These are phyloP conservation scores for Scytalidium sp. DNA, from an alignment of 2,329 filamentous ascomycete genomes.

Conservation along the genomic window DNA sequence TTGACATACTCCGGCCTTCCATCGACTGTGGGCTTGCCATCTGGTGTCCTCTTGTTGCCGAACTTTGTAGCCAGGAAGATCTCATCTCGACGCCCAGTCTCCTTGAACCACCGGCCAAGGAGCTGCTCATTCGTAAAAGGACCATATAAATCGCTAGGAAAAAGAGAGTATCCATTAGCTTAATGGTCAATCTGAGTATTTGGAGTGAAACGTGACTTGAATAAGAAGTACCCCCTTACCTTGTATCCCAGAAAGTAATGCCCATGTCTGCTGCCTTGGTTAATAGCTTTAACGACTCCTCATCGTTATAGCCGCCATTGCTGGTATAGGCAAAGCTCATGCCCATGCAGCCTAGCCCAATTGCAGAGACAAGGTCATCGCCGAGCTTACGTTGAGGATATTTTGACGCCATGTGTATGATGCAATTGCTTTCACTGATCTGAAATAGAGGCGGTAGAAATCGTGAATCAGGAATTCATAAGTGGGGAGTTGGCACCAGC, in stretches of 20 bases:
- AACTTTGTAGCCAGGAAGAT: constrained; percentile 14
- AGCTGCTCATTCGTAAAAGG: constrained; percentile 8
- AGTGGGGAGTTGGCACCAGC: background rate
- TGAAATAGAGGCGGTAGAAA: background rate
- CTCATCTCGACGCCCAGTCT: constrained; percentile 9
- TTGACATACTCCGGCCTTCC: constrained; percentile 34
- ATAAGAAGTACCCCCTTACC: background rate
- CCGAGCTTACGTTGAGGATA: constrained; percentile 39
- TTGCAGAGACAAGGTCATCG: constrained; percentile 28
- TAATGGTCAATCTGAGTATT: background rate
- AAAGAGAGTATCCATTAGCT: background rate
- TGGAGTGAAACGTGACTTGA: background rate
- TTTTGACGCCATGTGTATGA: background rate
- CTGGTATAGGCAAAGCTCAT: constrained; percentile 32
- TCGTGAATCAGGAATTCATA: background rate
- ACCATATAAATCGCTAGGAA: constrained; percentile 3
- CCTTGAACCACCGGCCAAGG: constrained; percentile 9
- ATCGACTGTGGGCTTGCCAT: constrained; percentile 3
- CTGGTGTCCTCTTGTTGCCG: constrained; percentile 6
- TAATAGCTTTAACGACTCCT: constrained; percentile 5
- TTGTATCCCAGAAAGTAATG: constrained; percentile 9
- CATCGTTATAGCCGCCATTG: constrained; percentile 19
- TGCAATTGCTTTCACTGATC: background rate
- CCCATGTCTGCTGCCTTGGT: constrained; percentile 7
- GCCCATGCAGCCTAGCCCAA: constrained; percentile 30